Evolutionary conservation across 75 land plant species (phyloP), one percentile per base, ranked within the genome.

Genomic region (Picea sitchensis): DNA sequence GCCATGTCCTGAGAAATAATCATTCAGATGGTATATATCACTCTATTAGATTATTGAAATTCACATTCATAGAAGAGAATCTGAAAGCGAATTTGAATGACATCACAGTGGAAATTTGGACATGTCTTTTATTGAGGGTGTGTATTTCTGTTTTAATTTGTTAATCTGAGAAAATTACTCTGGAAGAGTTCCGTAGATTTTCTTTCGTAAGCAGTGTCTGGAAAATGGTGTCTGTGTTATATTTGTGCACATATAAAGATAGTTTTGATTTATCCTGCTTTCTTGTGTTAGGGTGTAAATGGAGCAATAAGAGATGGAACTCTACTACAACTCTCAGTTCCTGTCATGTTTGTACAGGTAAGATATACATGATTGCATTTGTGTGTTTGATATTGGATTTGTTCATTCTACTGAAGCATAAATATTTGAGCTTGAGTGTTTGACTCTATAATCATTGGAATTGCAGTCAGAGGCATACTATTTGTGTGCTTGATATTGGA

Each of bases 281-380:
- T 71, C 56, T 73, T 26, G 21, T 51, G 15, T 38, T 73, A 95
- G 98, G 96, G 94, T 34, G 76, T 72, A 44, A 87, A 83, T 65
- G 96, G 96, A 78, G 82, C 76, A 63, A 38, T 95, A 14, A 80
- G 98, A 73, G 98, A 95, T 79, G 90, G 90, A 58, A 90, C 82
- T 13, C 67, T 95, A 76, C 73, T 93, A 68, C 80, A 91, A 44
- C 87, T 93, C 36, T 68, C 75, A 14, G 90, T 82, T 67, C 98
- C 94, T 14, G 80, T 83, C 4, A 85, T 95, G 87, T 90, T 95
- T 87, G 91, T 95, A 26, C 96, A 93, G 91, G 98, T 95, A 81
- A 6, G 12, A 77, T 30, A 68, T 41, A 41, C 44, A 41, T 41
- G 56, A 51, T 9, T 11, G 56, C 12, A 9, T 51, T 51, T 51